Evolutionary conservation across 805 yeast species (phyloP).

Genomic region (Tetrapisispora taiwanensis): DNA sequence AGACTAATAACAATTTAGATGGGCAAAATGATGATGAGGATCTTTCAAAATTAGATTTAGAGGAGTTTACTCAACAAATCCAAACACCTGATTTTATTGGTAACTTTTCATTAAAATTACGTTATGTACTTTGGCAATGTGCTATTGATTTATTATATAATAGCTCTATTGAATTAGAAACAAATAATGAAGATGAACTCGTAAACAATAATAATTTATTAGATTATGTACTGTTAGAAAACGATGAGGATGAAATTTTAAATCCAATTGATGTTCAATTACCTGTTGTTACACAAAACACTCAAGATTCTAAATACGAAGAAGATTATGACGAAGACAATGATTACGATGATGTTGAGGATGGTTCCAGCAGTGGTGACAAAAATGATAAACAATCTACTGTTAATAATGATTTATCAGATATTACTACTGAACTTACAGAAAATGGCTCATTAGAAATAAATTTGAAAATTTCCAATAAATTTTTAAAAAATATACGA

Average conservation of each 20-base stretch:
- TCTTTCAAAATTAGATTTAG: slow-evolving; percentile 33
- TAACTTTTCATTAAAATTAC: slow-evolving; percentile 50
- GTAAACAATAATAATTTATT: slow-evolving; percentile 10
- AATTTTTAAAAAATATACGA: slow-evolving; percentile 27
- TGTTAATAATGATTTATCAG: not conserved
- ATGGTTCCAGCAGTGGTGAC: slow-evolving; percentile 3
- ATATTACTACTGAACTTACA: not conserved
- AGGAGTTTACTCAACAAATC: slow-evolving; percentile 31
- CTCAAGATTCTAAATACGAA: not conserved
- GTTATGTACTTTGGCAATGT: slow-evolving; percentile 65
- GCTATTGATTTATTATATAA: slow-evolving; percentile 28
- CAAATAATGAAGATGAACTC: slow-evolving; percentile 9
- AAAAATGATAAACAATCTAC: slow-evolving; percentile 15
- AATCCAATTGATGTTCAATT: not conserved
- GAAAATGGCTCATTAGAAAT: slow-evolving; percentile 14
- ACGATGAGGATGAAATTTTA: not conserved
- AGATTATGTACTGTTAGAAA: slow-evolving; percentile 6
- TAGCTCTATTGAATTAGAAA: slow-evolving; percentile 29
- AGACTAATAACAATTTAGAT: too few species aligned
- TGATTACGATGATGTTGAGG: slow-evolving; percentile 3
- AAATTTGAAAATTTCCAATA: slow-evolving; percentile 29
- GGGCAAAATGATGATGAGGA: slow-evolving; percentile 8
- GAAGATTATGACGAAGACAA: not conserved
- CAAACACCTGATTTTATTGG: slow-evolving; percentile 41
- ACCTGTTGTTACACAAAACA: not conserved